Conservation (phyloP, 106 monocot species). For the Dendrobium huoshanense region DNA sequence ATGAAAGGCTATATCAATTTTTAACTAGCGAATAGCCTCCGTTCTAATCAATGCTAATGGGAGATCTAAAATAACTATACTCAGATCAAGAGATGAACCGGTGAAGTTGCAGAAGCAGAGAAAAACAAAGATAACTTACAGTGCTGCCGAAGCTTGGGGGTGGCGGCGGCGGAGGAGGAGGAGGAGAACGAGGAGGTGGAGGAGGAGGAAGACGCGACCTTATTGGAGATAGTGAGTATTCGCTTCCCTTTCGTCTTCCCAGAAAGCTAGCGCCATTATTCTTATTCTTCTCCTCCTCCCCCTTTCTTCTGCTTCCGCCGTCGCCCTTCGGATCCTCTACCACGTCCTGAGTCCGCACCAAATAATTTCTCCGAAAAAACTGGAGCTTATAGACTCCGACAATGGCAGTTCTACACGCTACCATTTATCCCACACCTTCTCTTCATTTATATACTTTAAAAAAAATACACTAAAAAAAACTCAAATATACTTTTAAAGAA, state of each 20-base stretch:
- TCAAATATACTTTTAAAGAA: too few relatives aligned
- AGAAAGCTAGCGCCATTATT: neutral
- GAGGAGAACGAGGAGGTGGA: neutral
- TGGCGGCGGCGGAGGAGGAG: neutral
- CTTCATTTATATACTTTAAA: too few relatives aligned
- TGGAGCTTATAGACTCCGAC: neutral
- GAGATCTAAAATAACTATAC: neutral
- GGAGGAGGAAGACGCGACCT: neutral
- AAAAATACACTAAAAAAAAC: too few relatives aligned
- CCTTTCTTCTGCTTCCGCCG: neutral
- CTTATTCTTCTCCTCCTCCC: neutral
- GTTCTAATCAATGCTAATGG: neutral
- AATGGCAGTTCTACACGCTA: neutral
- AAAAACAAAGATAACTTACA: neutral
- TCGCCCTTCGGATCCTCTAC: neutral
- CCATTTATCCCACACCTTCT: neutral
- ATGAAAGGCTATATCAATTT: neutral
- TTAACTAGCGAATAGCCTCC: neutral
- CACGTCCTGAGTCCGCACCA: too few relatives aligned
- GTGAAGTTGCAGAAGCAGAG: neutral
- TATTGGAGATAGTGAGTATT: neutral
- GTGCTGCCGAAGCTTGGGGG: neutral
- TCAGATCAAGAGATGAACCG: neutral
- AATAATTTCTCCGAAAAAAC: neutral
- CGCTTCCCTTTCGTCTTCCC: neutral